Evolutionary conservation across 1,284 basidiomycete species (phyloP).

Genomic region (Apiotrichum siamense): DNA sequence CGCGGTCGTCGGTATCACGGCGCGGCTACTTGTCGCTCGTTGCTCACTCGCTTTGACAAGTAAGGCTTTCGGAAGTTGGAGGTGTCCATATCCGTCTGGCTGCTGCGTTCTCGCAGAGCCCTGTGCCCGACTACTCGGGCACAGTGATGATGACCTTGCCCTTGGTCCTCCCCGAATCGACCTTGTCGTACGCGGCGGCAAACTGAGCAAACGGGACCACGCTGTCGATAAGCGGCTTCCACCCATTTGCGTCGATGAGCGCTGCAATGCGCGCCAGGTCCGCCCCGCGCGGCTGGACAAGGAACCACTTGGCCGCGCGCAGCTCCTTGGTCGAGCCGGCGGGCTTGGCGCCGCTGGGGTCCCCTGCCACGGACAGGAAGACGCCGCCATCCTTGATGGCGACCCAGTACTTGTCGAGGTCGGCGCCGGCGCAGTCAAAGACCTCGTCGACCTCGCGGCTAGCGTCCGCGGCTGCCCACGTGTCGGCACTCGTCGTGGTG

Average conservation of each 20-base stretch:
- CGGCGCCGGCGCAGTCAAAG: constrained; percentile 10
- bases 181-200: constrained; percentile 9
- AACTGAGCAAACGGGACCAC: constrained; percentile 9
- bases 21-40: too few relatives aligned
- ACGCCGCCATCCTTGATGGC: constrained; percentile 8
- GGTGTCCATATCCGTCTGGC: too few relatives aligned
- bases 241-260: constrained; percentile 2
- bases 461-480: background rate
- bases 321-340: background rate
- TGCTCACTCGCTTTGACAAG: too few relatives aligned
- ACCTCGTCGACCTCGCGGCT: constrained; percentile 5
- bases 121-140: background rate
- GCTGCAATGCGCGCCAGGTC: constrained; percentile 9
- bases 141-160: constrained; percentile 17
- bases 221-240: constrained; percentile 12
- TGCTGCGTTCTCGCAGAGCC: too few relatives aligned
- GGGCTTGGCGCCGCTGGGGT: constrained; percentile 5
- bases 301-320: constrained; percentile 11
- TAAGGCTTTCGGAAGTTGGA: too few relatives aligned
- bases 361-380: constrained; percentile 7
- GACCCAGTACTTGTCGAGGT: constrained; percentile 3
- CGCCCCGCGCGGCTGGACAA: constrained; percentile 12
- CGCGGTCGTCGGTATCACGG: too few relatives aligned
- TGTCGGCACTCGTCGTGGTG: background rate
- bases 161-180: constrained; percentile 4